Conservation (phyloP, 2,329 filamentous ascomycete species). For the Hirsutella rhossiliensis region DNA sequence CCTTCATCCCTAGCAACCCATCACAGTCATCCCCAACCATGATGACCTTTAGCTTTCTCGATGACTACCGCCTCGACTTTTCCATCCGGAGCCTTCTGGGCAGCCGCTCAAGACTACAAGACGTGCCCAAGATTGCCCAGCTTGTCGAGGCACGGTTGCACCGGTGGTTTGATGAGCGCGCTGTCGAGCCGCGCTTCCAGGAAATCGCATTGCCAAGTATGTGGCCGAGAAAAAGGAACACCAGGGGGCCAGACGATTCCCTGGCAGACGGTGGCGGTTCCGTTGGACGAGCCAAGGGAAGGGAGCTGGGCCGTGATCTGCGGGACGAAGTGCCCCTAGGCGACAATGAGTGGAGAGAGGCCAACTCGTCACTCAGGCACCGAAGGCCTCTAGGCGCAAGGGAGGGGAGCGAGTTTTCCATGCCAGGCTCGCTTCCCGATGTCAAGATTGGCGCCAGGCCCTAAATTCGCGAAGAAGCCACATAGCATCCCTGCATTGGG, state of each 20-base stretch:
- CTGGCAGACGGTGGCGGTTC: slow-evolving; percentile 34
- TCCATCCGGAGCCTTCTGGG: slow-evolving; percentile 70
- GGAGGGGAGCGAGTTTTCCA: slow-evolving; percentile 27
- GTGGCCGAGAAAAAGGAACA: slow-evolving; percentile 79
- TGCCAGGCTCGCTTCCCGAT: slow-evolving; percentile 34
- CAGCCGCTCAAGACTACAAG: slow-evolving; percentile 66
- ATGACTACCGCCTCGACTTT: slow-evolving; percentile 77
- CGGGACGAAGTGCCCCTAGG: slow-evolving; percentile 35
- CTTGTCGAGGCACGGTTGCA: slow-evolving; percentile 70
- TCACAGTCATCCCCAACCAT: slow-evolving; percentile 66
- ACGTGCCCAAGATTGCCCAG: slow-evolving; percentile 81
- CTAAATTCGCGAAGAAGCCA: neutral
- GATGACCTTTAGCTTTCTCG: slow-evolving; percentile 87
- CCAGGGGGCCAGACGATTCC: slow-evolving; percentile 55
- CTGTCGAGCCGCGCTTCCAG: slow-evolving; percentile 76
- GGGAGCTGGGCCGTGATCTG: slow-evolving; percentile 37
- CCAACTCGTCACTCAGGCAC: slow-evolving; percentile 24
- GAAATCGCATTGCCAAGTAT: slow-evolving; percentile 73
- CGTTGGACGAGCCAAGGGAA: slow-evolving; percentile 39
- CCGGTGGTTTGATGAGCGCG: slow-evolving; percentile 79
- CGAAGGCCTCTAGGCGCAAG: slow-evolving; percentile 19
- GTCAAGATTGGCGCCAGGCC: slow-evolving; percentile 17
- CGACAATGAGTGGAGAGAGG: slow-evolving; percentile 27
- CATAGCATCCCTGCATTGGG: neutral
- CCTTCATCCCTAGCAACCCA: slow-evolving; percentile 71